These are phyloP conservation scores for Onygenales sp. DNA, from an alignment of 2,329 filamentous ascomycete genomes.

Conservation along the genomic window DNA sequence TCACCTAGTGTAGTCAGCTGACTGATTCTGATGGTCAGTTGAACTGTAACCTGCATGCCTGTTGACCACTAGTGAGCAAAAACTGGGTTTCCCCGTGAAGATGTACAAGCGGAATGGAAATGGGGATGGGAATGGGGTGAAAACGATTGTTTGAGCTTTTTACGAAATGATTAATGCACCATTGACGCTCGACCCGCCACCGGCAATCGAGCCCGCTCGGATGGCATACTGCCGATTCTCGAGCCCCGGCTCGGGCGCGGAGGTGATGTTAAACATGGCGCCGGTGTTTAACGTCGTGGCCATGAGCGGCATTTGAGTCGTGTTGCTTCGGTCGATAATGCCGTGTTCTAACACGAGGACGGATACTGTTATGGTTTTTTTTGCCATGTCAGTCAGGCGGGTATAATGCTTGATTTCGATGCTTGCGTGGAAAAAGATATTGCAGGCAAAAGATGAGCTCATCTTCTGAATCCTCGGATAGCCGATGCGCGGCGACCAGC, in stretches of 20 bases:
- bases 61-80: not conserved
- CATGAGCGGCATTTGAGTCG: constrained; percentile 8
- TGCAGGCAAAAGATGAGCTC: not conserved
- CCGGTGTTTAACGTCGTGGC: constrained; percentile 11
- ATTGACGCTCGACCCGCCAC: constrained; percentile 34
- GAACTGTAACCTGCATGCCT: too few relatives aligned
- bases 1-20: too few relatives aligned
- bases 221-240: constrained; percentile 18
- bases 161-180: constrained; percentile 16
- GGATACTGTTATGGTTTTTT: constrained; percentile 4
- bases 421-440: not conserved
- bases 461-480: constrained; percentile 4
- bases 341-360: constrained; percentile 15
- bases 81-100: not conserved
- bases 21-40: too few relatives aligned
- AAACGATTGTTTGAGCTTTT: too few relatives aligned
- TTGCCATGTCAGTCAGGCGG: not conserved
- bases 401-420: not conserved
- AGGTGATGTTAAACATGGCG: constrained; percentile 22
- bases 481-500: constrained; percentile 4
- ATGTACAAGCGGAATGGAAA: constrained; percentile 10
- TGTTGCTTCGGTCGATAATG: constrained; percentile 12
- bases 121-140: too few relatives aligned
- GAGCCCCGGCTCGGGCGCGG: constrained; percentile 20
- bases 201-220: constrained; percentile 25